A percentile compares a stretch with the other conserved stretches of the same genome.
Conservation (phyloP, 768 basidiomycete genomes). For the Leccinum subtestaceum region DNA sequence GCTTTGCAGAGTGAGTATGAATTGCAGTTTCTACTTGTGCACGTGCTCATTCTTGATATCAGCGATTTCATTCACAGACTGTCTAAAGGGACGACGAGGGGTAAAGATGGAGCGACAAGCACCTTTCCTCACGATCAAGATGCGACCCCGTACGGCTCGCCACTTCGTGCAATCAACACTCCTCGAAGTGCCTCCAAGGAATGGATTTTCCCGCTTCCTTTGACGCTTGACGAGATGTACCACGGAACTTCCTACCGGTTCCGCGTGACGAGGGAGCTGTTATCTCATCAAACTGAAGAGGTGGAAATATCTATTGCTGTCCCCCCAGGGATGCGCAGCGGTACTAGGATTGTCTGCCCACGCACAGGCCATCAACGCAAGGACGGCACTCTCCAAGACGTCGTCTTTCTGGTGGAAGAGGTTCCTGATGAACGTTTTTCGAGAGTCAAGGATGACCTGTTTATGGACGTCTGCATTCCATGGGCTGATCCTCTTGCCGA, state of each 20-base stretch:
- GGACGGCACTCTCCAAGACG: conserved; percentile 57
- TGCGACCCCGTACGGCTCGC: conserved; percentile 32
- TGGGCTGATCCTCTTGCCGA: conserved; percentile 50
- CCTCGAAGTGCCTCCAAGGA: conserved; percentile 46
- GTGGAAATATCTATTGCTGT: conserved; percentile 60
- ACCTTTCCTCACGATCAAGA: conserved; percentile 14
- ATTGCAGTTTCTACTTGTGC: not conserved
- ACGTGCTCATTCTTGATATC: conserved; percentile 9
- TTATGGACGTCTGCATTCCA: conserved; percentile 52
- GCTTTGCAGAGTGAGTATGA: conserved; percentile 29
- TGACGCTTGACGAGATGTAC: conserved; percentile 63
- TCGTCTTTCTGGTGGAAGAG: conserved; percentile 65
- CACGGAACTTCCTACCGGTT: conserved; percentile 54
- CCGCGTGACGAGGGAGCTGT: conserved; percentile 54
- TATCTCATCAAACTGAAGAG: conserved; percentile 47
- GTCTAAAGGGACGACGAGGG: conserved; percentile 17
- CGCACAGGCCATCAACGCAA: conserved; percentile 65
- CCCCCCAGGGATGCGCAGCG: conserved; percentile 58
- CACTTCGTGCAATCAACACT: conserved; percentile 40
- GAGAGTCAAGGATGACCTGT: conserved; percentile 55
- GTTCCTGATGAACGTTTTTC: conserved; percentile 54
- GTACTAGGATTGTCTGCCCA: conserved; percentile 58
- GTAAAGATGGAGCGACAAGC: conserved; percentile 1
- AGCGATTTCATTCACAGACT: conserved; percentile 31
- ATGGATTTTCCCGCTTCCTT: conserved; percentile 63